Percentiles rank a stretch among this genome's conserved stretches.
Conservation (phyloP, 331 rosid species). For the Malus hybrid region DNA sequence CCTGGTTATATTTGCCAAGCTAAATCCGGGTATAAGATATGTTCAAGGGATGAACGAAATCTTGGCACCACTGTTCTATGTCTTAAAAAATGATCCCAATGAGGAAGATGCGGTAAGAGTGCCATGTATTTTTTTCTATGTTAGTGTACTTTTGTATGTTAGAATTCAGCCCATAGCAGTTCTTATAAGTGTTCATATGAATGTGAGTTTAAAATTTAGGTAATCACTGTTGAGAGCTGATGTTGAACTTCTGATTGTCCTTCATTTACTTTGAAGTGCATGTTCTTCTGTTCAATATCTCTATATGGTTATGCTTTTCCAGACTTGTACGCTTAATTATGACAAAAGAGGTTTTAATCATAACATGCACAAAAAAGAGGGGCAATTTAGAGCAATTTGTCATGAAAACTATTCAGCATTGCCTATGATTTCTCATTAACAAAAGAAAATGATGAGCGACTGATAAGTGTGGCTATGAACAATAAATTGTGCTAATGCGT, state of each 20-base stretch:
- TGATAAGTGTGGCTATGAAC: not conserved
- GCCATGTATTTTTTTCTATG: not conserved
- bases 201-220: not conserved
- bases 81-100: conserved; percentile 81
- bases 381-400: not conserved
- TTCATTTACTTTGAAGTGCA: not conserved
- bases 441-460: not conserved
- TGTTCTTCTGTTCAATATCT: not conserved
- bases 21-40: conserved; percentile 97
- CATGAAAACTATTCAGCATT: not conserved
- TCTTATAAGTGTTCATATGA: not conserved
- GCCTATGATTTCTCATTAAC: not conserved
- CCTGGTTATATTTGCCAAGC: conserved; percentile 78
- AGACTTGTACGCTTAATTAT: not conserved
- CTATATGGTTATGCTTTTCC: not conserved
- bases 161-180: not conserved
- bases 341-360: not conserved
- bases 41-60: conserved; percentile 99
- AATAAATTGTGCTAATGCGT: not conserved
- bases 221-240: not conserved
- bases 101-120: conserved; percentile 77
- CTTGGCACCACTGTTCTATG: conserved; percentile 88
- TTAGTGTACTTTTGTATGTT: not conserved
- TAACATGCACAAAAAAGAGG: not conserved
- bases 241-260: not conserved